Percentiles rank a stretch among this genome's conserved stretches.
Evolutionary conservation across 768 basidiomycete species (phyloP).

Genomic region (Mycena floridula): DNA sequence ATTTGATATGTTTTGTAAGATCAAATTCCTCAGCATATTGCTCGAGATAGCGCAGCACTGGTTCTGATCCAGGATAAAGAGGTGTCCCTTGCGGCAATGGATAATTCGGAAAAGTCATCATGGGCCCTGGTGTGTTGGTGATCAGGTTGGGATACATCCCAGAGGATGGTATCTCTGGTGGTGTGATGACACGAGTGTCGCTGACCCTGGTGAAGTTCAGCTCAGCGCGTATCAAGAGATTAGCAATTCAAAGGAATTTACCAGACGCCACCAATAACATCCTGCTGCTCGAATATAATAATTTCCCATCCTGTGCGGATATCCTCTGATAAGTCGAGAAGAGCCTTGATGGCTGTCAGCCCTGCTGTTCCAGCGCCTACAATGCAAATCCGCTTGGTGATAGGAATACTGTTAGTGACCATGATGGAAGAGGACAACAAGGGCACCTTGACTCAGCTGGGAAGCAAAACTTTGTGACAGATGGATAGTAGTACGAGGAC

Average conservation of each 20-base stretch:
- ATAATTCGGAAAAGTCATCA: conserved; percentile 53
- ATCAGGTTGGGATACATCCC: conserved; percentile 47
- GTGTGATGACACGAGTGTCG: conserved; percentile 14
- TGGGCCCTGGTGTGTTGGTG: conserved; percentile 51
- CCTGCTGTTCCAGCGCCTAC: conserved; percentile 56
- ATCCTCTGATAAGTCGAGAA: conserved; percentile 40
- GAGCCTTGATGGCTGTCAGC: conserved; percentile 43
- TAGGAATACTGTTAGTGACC: too few species aligned
- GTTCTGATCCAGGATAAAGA: conserved; percentile 42
- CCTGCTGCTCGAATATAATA: conserved; percentile 47
- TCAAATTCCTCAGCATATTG: conserved; percentile 33
- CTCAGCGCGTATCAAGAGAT: too few species aligned
- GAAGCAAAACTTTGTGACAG: too few species aligned
- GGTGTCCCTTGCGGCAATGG: conserved; percentile 45
- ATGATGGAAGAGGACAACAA: too few species aligned
- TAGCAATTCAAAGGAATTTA: conserved; percentile 18
- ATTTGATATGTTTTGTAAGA: conserved; percentile 30
- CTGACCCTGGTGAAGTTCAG: too few species aligned
- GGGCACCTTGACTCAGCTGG: too few species aligned
- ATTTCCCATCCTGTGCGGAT: conserved; percentile 35
- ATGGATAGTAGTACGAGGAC: too few species aligned
- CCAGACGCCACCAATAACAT: conserved; percentile 55
- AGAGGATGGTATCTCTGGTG: conserved; percentile 46
- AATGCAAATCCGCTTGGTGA: conserved; percentile 47
- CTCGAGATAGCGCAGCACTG: conserved; percentile 40